A percentile compares a stretch with the other conserved stretches of the same genome.
These are phyloP conservation scores for Grammothele lineata DNA, from an alignment of 768 basidiomycete genomes.

Conservation along the genomic window DNA sequence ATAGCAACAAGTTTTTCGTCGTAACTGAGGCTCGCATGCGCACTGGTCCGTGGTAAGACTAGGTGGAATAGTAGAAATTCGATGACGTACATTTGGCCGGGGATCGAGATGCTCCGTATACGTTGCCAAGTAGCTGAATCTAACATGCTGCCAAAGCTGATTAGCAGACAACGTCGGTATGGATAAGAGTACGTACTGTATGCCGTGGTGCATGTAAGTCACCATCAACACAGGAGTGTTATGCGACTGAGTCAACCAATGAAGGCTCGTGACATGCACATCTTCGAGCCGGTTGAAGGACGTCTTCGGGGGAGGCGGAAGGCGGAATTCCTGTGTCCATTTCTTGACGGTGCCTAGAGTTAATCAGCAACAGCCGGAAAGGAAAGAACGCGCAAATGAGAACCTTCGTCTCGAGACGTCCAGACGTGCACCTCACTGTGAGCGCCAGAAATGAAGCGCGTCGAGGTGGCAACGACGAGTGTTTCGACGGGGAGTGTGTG, in stretches of 20 bases:
- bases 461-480: neutral
- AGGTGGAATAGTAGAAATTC: neutral
- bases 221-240: too few species aligned
- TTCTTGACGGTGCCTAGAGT: too few species aligned
- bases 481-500: slow-evolving; percentile 5
- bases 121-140: slow-evolving; percentile 1
- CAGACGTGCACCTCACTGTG: slow-evolving; percentile 1
- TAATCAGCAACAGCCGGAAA: too few species aligned
- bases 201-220: slow-evolving; percentile 8
- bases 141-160: neutral
- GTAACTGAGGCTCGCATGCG: neutral
- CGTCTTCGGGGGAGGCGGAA: too few species aligned
- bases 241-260: neutral
- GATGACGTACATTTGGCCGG: slow-evolving; percentile 3
- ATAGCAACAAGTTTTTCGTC: neutral
- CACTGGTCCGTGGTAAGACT: neutral
- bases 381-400: too few species aligned
- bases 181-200: neutral
- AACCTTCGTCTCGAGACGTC: too few species aligned
- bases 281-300: too few species aligned
- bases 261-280: slow-evolving; percentile 1
- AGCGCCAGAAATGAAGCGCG: slow-evolving; percentile 2
- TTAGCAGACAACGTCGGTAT: neutral
- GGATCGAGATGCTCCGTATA: slow-evolving; percentile 1
- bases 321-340: too few species aligned